Evolutionary conservation across 768 basidiomycete genomes (phyloP), one percentile per base, ranked within the genome.

Genomic region (Mycena olivaceomarginata): DNA sequence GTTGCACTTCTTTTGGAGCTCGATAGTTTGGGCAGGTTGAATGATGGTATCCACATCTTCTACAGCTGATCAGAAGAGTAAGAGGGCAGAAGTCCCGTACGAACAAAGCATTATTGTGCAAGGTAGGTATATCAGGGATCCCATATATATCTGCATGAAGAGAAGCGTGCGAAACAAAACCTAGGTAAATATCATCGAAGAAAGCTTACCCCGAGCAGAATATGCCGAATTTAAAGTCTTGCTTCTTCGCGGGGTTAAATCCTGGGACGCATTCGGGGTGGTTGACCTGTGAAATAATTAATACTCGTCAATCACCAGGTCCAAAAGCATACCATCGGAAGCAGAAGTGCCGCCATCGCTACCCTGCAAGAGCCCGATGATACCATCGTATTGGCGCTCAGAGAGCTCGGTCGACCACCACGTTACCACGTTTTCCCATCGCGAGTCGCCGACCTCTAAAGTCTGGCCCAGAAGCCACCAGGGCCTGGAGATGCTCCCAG

Each of bases 401-500:
- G 81, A 82, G 41, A 82, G 72, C 67, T 82, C 81, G 20, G 65
- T 69, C 15, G 77, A 79, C 81, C 81, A 82, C 81, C 79, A 80
- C 59, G 71, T 62, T 31, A 80, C 78, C 11, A 76, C 78, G 18
- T 67, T 66, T 37, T 70, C 57, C 74, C 79, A 80, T n/a, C 75
- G 66, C 15, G 22, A 18, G 46, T 74, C 69, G 65, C 60, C 71
- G 39, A 74, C 46, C 68, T 80, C 80, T 53, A 77, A 77, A 13
- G 43, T 37, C 25, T 67, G 39, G 10, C 62, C 72, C 41, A 80
- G 67, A 20, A 77, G 66, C 80, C 80, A 81, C 80, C 80, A 80
- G 12, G 80, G 79, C 41, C 79, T 70, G 39, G 74, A 69, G 53
- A 51, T 48, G 11, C 20, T 41, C 53, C 18, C 18, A 1, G 60